Conservation (phyloP, 768 basidiomycete species). For the Pleurotus citrinopileatus region DNA sequence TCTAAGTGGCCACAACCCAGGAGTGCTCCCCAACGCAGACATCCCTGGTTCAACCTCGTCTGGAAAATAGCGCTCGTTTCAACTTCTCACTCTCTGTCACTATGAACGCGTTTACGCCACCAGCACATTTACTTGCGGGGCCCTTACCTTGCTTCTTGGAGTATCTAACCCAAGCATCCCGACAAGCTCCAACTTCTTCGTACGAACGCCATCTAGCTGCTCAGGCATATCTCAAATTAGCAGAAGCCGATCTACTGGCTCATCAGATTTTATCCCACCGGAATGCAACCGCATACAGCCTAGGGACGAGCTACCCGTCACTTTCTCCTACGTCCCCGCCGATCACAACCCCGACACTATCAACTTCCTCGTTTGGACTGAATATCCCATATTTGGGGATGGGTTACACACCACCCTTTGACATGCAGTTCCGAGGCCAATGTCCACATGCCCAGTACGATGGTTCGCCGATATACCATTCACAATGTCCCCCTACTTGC, state of each 20-base stretch:
- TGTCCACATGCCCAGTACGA: no score
- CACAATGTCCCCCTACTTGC: no score
- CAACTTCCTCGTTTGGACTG: no score
- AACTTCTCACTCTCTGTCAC: neutral
- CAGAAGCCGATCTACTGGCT: neutral
- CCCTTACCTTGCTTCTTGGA: neutral
- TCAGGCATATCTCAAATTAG: neutral
- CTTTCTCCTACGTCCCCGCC: no score
- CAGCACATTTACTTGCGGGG: neutral
- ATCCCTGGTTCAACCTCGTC: no score
- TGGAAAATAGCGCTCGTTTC: neutral
- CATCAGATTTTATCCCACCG: neutral
- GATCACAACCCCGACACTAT: no score
- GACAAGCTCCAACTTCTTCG: neutral
- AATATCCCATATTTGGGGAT: no score
- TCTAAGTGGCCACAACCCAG: no score
- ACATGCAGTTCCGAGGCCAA: no score
- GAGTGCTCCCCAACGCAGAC: no score
- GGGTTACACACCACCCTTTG: no score
- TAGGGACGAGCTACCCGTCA: neutral
- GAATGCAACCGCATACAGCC: neutral
- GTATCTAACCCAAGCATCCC: neutral
- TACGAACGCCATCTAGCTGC: neutral
- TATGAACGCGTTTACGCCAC: neutral
- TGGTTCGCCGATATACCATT: no score